Base-by-base conservation (phyloP, 768 basidiomycete genomes). In the Leccinum uliginosum region DNA sequence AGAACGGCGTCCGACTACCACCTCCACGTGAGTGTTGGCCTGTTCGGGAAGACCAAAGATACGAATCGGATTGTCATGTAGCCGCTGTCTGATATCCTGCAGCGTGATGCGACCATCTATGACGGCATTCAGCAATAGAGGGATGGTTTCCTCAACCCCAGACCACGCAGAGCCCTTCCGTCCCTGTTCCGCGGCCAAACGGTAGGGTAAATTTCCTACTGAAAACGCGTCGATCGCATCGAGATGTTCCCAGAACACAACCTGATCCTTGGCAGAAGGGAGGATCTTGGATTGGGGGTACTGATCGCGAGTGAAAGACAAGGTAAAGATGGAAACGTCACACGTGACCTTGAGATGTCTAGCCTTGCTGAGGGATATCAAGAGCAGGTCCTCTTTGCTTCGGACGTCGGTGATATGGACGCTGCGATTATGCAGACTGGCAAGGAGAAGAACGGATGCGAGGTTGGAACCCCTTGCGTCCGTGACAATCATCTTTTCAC, bases 291-390 rank as follows among this genome's bases (percentile, higher is more conserved):
- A 78, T 2, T 73, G 75, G 2, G 87, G 86, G 76, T 84, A 95
- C 58, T 91, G 80, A 53, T 87, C 88, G 46, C 75, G 78, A 2
- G 82, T 83, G 76, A 92, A 95, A 83, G 97, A 98, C 53, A 99
- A 76, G 17, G 91, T 82, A 72, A 89, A 98, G 50, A 98, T 81
- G 14, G 94, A 86, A 30, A 97, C 92, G 64, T 99, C 97, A 71
- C 96, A 98, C 3, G 96, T 98, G 50, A 98, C 96, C 65, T 91
- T 89, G 64, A 98, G 82, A 12, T 89, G 79, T 76, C 93, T 95
- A 43, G 87, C 87, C 76, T 99, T 99, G 81, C 93, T 94, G 38
- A 99, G 79, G 3, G 89, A 86, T 68, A 99, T 98, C 56, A 99
- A 76, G 29, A 89, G 78, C 49, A 99, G 77, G 67, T 98, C 97